Base-by-base conservation (phyloP, 257 asterid genomes). In the Solanum piurae region DNA sequence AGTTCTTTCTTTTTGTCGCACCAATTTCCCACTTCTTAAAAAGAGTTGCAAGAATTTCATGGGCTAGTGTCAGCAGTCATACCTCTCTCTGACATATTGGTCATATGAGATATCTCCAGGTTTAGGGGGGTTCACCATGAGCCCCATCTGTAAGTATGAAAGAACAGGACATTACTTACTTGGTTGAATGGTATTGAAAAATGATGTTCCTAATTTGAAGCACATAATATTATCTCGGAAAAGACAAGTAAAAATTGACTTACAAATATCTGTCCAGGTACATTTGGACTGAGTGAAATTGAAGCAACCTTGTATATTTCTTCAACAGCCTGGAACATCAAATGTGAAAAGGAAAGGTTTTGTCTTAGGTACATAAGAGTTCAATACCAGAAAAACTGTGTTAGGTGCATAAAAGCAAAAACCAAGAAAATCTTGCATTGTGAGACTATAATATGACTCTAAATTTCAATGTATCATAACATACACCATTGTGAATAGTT, bases 231-330 rank as follows among this genome's bases (percentile, higher is more conserved):
- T 49, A 52, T 82, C 31, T 40, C 46, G 31, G 71, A 80, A 12
- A 36, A 31, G 44, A 18, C 44, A 31, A 49, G 86, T 21, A 18
- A 87, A 60, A 84, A 38, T 12, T 27, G 42, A 88, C 99, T 92
- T 94, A 97, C 99, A 62, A 97, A 95, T 89, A 97, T 95, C 93
- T 97, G 99, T 77, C 94, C 99, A 79, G 99, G 98, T 62, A 97
- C 99, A 86, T 95, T 97, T 82, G 99, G 99, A 91, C 99, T 94
- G 86, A 97, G 96, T 20, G 99, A 83, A 88, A 97, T 97, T 74
- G 99, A 97, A 55, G 99, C 88, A 90, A 97, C 98, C 93, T 97
- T 97, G 95, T 96, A 97, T 86, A 97, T 97, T 94, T 97, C 99
- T 90, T 97, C 99, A 18, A 96, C 98, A 7, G 98, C 84, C 99